Conservation (phyloP, 1,139 yeast genomes). For the Pichia sp. region DNA sequence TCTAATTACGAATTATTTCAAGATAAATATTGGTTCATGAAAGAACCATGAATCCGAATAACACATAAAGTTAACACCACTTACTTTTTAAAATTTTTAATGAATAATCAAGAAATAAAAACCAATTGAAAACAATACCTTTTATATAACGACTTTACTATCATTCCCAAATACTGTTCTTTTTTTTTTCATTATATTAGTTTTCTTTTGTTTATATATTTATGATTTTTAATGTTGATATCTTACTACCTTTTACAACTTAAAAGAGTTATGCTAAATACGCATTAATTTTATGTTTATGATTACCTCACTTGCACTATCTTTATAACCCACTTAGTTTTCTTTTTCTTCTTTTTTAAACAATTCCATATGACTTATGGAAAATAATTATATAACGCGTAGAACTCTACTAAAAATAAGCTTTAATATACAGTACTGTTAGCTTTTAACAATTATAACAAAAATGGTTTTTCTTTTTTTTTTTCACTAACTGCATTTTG, state of each 20-base stretch:
- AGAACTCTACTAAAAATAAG: not conserved
- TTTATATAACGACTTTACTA: not conserved
- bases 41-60: not conserved
- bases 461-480: too few species aligned
- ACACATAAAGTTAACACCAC: not conserved
- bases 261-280: too few species aligned
- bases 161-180: too few species aligned
- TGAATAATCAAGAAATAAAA: not conserved
- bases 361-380: not conserved
- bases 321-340: too few species aligned
- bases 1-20: conserved; percentile 22
- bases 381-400: too few species aligned
- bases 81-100: not conserved
- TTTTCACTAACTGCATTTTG: too few species aligned
- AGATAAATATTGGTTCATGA: conserved; percentile 25
- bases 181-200: not conserved
- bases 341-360: not conserved
- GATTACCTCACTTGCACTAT: too few species aligned
- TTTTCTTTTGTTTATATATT: not conserved
- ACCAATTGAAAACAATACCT: not conserved
- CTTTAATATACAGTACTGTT: too few species aligned
- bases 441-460: too few species aligned
- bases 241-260: too few species aligned
- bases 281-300: too few species aligned
- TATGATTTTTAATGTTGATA: too few species aligned